A percentile compares a stretch with the other conserved stretches of the same genome.
phyloP scores from a whole-genome alignment of 306 rosid species.

The Cajanus cajan region DNA sequence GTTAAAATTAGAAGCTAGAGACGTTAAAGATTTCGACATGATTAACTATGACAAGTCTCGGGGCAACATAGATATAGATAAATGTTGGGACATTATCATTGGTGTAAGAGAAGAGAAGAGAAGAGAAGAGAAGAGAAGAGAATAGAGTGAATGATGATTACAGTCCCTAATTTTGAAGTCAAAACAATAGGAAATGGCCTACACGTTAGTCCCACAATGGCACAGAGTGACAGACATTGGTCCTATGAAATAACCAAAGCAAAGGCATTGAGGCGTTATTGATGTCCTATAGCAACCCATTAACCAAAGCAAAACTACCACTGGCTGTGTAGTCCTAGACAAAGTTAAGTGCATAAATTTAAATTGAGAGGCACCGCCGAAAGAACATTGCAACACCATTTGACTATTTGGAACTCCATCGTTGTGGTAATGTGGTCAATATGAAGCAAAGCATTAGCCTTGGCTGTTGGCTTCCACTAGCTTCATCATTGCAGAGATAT shows the following conservation, averaged over 20 bases:
- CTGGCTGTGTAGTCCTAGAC: not conserved
- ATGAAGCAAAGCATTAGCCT: not conserved
- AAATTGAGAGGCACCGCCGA: not conserved
- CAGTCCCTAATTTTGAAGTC: not conserved
- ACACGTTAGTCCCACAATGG: not conserved
- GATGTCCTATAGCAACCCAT: not conserved
- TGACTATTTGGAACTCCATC: not conserved
- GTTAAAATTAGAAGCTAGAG: not conserved
- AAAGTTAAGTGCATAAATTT: not conserved
- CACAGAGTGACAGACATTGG: not conserved
- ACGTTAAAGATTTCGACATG: not conserved
- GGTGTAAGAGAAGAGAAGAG: not conserved
- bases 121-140: not conserved
- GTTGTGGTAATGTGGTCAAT: not conserved
- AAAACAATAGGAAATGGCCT: not conserved
- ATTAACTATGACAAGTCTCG: not conserved
- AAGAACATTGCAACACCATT: not conserved
- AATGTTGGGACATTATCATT: not conserved
- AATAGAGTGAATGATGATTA: not conserved
- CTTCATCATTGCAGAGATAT: not conserved
- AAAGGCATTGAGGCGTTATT: not conserved
- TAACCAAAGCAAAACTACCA: not conserved
- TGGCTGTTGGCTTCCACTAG: not conserved
- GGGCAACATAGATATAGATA: not conserved
- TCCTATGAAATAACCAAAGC: not conserved